Evolutionary conservation across 23 red algal species (phyloP).

Genomic region (Gracilaria vermiculophylla): DNA sequence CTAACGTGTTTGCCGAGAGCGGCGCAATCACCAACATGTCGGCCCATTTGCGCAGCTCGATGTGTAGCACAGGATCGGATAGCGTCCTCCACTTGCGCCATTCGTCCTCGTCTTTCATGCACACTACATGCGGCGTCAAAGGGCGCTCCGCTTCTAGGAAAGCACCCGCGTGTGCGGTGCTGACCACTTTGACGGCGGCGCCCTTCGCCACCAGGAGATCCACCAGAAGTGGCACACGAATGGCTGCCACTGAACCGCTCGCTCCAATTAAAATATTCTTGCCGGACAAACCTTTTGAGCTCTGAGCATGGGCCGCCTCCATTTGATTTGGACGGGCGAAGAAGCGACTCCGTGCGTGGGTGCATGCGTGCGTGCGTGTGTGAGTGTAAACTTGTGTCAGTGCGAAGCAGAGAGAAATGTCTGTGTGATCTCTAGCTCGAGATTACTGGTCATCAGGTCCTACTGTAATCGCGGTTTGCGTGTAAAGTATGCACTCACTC

Average conservation of each 20-base stretch:
- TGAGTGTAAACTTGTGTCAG: no score
- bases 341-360: no score
- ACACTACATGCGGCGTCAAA: background rate
- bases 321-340: no score
- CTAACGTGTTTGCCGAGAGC: slow-evolving; percentile 82
- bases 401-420: no score
- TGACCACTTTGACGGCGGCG: slow-evolving; percentile 42
- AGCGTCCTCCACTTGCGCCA: slow-evolving; percentile 60
- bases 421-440: no score
- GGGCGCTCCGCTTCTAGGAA: slow-evolving; percentile 46
- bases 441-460: no score
- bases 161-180: background rate
- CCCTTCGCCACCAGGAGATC: slow-evolving; percentile 1
- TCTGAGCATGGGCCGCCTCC: background rate
- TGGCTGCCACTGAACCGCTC: slow-evolving; percentile 87
- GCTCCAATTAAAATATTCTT: slow-evolving; percentile 68
- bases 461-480: no score
- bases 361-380: no score
- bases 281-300: background rate
- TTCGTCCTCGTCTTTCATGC: slow-evolving; percentile 70
- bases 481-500: no score
- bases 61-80: slow-evolving; percentile 89
- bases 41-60: slow-evolving; percentile 85
- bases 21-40: slow-evolving; percentile 84
- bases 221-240: slow-evolving; percentile 64